Conservation (phyloP, 2,329 filamentous ascomycete species). For the Aspergillus costaricaensis region DNA sequence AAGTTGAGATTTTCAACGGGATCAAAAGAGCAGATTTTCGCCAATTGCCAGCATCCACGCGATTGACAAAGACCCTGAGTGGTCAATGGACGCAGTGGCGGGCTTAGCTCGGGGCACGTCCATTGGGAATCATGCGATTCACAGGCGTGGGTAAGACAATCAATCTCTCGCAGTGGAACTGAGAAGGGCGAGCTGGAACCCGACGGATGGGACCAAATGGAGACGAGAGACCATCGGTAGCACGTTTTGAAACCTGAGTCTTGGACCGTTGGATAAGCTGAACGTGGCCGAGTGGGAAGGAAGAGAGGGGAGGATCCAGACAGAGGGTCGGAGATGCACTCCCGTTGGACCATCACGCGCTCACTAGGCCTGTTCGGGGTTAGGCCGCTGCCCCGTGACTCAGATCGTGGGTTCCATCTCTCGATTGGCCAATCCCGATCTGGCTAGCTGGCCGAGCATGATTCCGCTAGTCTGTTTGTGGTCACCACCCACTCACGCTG, state of each 20-base stretch:
- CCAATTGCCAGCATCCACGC: not conserved
- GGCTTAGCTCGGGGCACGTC: not conserved
- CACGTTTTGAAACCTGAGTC: not conserved
- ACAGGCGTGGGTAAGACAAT: slow-evolving; percentile 5
- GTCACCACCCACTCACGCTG: not conserved
- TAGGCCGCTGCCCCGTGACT: not conserved
- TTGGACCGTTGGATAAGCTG: not conserved
- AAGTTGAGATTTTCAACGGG: too few species aligned
- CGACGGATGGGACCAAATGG: not conserved
- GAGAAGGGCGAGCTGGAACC: not conserved
- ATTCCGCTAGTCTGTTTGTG: not conserved
- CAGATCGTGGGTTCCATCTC: not conserved
- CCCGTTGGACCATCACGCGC: not conserved
- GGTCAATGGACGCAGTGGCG: not conserved
- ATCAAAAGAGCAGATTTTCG: not conserved
- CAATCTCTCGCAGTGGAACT: slow-evolving; percentile 4
- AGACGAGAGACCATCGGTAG: not conserved
- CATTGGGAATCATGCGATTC: slow-evolving; percentile 6
- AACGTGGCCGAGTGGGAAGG: not conserved
- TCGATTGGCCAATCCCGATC: not conserved
- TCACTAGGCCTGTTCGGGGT: not conserved
- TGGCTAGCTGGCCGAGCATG: not conserved
- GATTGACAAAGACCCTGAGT: not conserved
- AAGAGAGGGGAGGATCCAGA: not conserved
- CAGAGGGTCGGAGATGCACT: not conserved